phyloP scores from a whole-genome alignment of 495 filamentous ascomycete species.

The Corynascus novoguineensis region DNA sequence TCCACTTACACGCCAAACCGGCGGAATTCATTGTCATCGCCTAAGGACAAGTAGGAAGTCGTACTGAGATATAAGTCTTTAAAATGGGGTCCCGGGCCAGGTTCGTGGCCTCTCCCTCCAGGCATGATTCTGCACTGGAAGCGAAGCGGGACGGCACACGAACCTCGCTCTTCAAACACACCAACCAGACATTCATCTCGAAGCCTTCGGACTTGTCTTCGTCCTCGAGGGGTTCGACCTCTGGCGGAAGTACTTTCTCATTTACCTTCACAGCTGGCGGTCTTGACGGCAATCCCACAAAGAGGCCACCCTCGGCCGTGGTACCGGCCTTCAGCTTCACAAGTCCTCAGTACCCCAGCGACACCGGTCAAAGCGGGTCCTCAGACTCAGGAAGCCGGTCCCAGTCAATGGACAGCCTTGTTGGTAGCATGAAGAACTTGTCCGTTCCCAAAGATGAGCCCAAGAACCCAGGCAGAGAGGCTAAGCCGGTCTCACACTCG shows the following conservation, averaged over 20 bases:
- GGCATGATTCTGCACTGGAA: neutral
- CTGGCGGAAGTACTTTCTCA: neutral
- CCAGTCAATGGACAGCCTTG: constrained; percentile 1
- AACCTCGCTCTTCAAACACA: constrained; percentile 12
- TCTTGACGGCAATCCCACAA: neutral
- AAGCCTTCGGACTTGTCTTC: constrained; percentile 4
- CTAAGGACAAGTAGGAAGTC: too few species aligned
- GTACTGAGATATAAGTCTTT: neutral
- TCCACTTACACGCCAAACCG: neutral
- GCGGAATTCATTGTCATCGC: neutral
- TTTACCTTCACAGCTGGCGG: neutral
- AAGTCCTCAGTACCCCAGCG: neutral
- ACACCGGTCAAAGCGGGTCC: neutral
- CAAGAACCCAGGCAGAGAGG: neutral
- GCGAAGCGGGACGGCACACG: neutral
- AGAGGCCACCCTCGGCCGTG: neutral
- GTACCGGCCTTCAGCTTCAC: neutral
- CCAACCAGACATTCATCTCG: constrained; percentile 18
- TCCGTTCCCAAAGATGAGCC: neutral
- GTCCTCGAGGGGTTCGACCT: neutral
- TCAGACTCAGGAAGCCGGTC: neutral
- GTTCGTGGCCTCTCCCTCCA: neutral
- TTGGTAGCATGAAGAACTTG: neutral
- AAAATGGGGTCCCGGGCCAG: neutral
- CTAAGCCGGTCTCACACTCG: neutral